phyloP scores from a whole-genome alignment of 148 eudicot species.

The Chenopodium quinoa region DNA sequence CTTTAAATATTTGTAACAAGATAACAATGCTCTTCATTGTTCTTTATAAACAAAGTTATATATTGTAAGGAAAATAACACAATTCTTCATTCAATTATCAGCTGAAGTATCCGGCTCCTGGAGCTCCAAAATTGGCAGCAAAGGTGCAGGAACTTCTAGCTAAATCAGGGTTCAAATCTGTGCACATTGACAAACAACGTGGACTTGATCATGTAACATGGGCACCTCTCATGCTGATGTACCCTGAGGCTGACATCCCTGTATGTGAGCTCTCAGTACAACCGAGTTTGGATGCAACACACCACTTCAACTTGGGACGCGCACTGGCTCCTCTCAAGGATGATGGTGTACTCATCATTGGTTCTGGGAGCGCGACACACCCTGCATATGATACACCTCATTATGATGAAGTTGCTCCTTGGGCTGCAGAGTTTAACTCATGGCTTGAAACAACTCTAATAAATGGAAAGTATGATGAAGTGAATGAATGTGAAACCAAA shows the following conservation, averaged over 20 bases:
- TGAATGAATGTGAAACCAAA: conserved; percentile 48
- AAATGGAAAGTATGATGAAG: conserved; percentile 58
- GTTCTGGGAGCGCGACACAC: conserved; percentile 76
- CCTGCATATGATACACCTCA: conserved; percentile 39
- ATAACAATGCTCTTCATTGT: too few relatives aligned
- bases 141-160: conserved; percentile 55
- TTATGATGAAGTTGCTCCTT: conserved; percentile 36
- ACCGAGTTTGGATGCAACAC: conserved; percentile 42
- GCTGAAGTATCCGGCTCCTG: conserved; percentile 87
- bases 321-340: conserved; percentile 70
- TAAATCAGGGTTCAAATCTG: conserved; percentile 44
- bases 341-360: conserved; percentile 73
- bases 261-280: conserved; percentile 81
- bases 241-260: conserved; percentile 82
- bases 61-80: too few relatives aligned
- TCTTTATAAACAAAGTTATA: too few relatives aligned
- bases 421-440: conserved; percentile 67
- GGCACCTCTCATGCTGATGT: conserved; percentile 90
- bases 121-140: conserved; percentile 69
- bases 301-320: conserved; percentile 63
- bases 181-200: conserved; percentile 55
- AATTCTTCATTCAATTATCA: conserved; percentile 2
- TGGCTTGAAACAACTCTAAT: conserved; percentile 73
- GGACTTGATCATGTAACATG: conserved; percentile 89
- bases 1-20: too few relatives aligned